Conservation (phyloP, 805 yeast genomes). For the Huiozyma naganishii region DNA sequence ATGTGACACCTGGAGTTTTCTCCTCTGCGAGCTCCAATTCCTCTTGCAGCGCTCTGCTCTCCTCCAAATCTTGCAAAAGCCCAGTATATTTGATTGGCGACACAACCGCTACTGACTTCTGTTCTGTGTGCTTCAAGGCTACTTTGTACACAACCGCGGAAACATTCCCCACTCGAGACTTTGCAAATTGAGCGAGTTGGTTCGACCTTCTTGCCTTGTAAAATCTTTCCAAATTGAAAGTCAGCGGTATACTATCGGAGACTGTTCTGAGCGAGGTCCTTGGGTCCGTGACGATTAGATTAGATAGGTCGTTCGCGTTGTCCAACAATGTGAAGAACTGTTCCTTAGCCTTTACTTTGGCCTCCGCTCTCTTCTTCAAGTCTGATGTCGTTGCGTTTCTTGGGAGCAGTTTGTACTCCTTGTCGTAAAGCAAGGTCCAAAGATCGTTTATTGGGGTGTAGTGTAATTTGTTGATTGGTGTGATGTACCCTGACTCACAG, state of each 20-base stretch:
- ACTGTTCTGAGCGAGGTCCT: slow-evolving; percentile 33
- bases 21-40: slow-evolving; percentile 25
- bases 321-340: slow-evolving; percentile 31
- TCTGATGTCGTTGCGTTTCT: slow-evolving; percentile 38
- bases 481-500: slow-evolving; percentile 39
- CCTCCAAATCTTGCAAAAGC: slow-evolving; percentile 39
- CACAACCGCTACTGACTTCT: slow-evolving; percentile 34
- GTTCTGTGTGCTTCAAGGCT: slow-evolving; percentile 50
- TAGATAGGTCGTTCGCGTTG: slow-evolving; percentile 19
- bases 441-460: slow-evolving; percentile 30
- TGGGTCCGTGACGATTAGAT: slow-evolving; percentile 23
- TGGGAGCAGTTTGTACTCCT: slow-evolving; percentile 31
- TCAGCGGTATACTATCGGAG: slow-evolving; percentile 40
- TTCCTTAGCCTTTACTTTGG: slow-evolving; percentile 39
- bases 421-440: slow-evolving; percentile 33
- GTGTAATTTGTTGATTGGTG: slow-evolving; percentile 34
- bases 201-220: slow-evolving; percentile 54
- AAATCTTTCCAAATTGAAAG: slow-evolving; percentile 56
- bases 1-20: slow-evolving; percentile 24
- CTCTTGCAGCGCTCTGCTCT: slow-evolving; percentile 19
- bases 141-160: slow-evolving; percentile 54
- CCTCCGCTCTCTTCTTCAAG: slow-evolving; percentile 45
- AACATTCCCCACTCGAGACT: slow-evolving; percentile 57
- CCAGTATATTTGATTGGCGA: slow-evolving; percentile 39
- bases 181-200: slow-evolving; percentile 52